These are phyloP conservation scores for Ogataea neopini DNA, from an alignment of 805 yeast species.

Conservation along the genomic window DNA sequence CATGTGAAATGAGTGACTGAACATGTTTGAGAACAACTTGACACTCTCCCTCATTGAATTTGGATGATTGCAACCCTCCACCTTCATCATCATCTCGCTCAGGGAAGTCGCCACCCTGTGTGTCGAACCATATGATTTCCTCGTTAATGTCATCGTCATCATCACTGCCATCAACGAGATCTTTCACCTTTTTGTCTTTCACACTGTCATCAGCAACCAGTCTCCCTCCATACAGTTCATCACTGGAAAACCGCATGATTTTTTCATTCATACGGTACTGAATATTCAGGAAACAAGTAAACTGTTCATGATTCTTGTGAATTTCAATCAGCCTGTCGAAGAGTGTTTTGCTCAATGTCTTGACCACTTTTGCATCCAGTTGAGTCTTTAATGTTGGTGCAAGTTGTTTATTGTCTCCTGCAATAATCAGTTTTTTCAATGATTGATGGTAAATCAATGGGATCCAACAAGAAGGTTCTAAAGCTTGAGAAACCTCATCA, in stretches of 20 bases:
- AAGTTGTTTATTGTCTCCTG: slow-evolving; percentile 91
- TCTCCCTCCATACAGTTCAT: slow-evolving; percentile 59
- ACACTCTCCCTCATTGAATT: slow-evolving; percentile 77
- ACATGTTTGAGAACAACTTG: slow-evolving; percentile 61
- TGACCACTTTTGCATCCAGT: slow-evolving; percentile 40
- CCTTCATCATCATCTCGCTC: slow-evolving; percentile 48
- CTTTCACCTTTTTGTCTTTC: slow-evolving; percentile 49
- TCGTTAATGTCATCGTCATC: slow-evolving; percentile 55
- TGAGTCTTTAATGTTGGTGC: slow-evolving; percentile 84
- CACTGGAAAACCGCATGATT: slow-evolving; percentile 80
- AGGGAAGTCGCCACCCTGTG: slow-evolving; percentile 83
- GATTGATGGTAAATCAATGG: slow-evolving; percentile 71
- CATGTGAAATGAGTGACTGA: slow-evolving; percentile 45
- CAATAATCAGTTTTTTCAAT: slow-evolving; percentile 64
- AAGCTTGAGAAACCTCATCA: slow-evolving; percentile 92
- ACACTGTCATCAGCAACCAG: slow-evolving; percentile 66
- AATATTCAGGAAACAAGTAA: slow-evolving; percentile 59
- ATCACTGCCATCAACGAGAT: slow-evolving; percentile 47
- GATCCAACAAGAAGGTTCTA: slow-evolving; percentile 97
- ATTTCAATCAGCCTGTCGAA: slow-evolving; percentile 73
- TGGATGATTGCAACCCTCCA: slow-evolving; percentile 47
- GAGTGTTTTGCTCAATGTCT: slow-evolving; percentile 60
- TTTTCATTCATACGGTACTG: slow-evolving; percentile 86
- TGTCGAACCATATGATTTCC: slow-evolving; percentile 82
- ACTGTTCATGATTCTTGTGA: slow-evolving; percentile 45